Evolutionary conservation across 352 stramenopile genomes (phyloP).

Genomic region (Phytopythium cucurbitacearum): DNA sequence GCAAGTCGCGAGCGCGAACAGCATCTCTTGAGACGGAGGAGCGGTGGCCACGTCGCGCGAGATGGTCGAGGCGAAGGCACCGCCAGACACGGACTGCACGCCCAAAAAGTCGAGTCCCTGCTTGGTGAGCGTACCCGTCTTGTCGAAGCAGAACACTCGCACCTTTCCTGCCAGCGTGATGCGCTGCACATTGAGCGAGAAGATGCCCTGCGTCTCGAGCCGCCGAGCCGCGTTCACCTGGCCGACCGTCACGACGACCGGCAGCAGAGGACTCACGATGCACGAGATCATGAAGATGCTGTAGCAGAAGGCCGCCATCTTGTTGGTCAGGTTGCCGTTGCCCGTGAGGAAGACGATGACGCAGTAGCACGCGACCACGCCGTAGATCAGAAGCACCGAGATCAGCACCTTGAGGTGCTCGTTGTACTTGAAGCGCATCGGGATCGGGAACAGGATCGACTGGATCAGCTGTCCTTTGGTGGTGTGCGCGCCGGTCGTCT

Average conservation of each 20-base stretch:
- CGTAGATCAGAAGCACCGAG: slow-evolving; percentile 44
- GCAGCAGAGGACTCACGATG: slow-evolving; percentile 66
- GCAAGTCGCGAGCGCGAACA: slow-evolving; percentile 45
- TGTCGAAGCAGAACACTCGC: slow-evolving; percentile 73
- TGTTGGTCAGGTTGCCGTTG: slow-evolving; percentile 43
- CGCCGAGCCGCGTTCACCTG: slow-evolving; percentile 57
- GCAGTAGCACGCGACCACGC: slow-evolving; percentile 34
- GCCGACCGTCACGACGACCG: slow-evolving; percentile 60
- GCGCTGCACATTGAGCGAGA: slow-evolving; percentile 52
- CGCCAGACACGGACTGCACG: slow-evolving; percentile 7
- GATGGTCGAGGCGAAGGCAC: slow-evolving; percentile 8
- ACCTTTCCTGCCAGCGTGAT: slow-evolving; percentile 77
- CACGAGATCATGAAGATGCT: slow-evolving; percentile 40
- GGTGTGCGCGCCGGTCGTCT: slow-evolving; percentile 58
- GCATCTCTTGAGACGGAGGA: slow-evolving; percentile 10
- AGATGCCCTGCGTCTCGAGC: slow-evolving; percentile 42
- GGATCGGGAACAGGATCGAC: slow-evolving; percentile 66
- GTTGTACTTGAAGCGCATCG: slow-evolving; percentile 81
- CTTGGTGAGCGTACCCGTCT: slow-evolving; percentile 81
- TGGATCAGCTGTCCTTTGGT: slow-evolving; percentile 59
- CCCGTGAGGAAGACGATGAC: slow-evolving; percentile 30
- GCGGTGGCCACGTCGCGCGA: slow-evolving; percentile 9
- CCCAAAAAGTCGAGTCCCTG: slow-evolving; percentile 66
- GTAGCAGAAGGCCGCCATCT: slow-evolving; percentile 30
- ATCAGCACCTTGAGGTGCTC: slow-evolving; percentile 64